Percentiles rank a stretch among this genome's conserved stretches.
These are phyloP conservation scores for Sphaceloma murrayae DNA, from an alignment of 2,329 filamentous ascomycete genomes.

Conservation along the genomic window DNA sequence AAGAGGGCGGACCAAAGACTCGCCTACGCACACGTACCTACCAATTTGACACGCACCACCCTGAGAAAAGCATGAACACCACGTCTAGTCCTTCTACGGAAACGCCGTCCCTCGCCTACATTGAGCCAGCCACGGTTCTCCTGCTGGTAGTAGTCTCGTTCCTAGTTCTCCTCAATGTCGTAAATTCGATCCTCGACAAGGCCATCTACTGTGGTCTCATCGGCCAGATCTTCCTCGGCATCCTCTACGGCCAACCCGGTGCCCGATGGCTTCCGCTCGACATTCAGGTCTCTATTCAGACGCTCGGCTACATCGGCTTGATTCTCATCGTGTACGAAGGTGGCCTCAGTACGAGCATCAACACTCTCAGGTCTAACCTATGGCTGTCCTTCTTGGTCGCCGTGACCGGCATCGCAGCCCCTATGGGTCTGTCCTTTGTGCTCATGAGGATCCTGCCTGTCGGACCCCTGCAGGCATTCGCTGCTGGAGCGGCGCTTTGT, in stretches of 20 bases:
- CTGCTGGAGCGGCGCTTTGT: constrained; percentile 62
- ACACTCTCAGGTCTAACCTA: constrained; percentile 50
- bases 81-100: not conserved
- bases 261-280: constrained; percentile 47
- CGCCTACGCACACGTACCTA: not conserved
- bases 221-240: constrained; percentile 61
- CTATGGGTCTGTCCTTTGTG: constrained; percentile 57
- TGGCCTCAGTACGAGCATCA: constrained; percentile 48
- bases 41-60: too few relatives aligned
- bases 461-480: constrained; percentile 54
- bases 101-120: constrained; percentile 10
- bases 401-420: constrained; percentile 52
- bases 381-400: constrained; percentile 54
- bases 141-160: constrained; percentile 55
- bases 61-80: not conserved
- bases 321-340: constrained; percentile 64
- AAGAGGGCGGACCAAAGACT: too few relatives aligned
- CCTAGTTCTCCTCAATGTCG: constrained; percentile 51
- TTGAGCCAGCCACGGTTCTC: constrained; percentile 37
- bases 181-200: constrained; percentile 49
- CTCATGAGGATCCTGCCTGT: constrained; percentile 44
- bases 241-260: constrained; percentile 60
- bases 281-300: constrained; percentile 48
- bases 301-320: constrained; percentile 64
- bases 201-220: constrained; percentile 60